Evolutionary conservation across 768 basidiomycete species (phyloP), one percentile per base, ranked within the genome.

Genomic region (Fomitopsis pulvina): DNA sequence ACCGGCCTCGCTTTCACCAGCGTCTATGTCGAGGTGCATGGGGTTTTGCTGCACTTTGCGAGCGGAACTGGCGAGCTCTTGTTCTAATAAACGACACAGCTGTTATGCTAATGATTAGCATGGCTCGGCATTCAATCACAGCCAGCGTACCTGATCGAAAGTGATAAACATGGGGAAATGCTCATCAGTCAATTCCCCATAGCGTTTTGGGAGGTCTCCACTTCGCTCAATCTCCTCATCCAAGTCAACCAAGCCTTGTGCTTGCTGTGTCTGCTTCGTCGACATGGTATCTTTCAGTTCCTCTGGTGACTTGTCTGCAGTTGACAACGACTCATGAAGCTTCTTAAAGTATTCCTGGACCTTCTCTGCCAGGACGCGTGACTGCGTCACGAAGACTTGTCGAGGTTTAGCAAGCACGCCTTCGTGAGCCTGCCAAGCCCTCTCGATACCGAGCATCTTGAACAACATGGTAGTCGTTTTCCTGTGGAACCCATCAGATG

Each of bases 401-500:
- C 83, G 73, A 3, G 81, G 80, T 57, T 75, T 79, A 7, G 66
- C 59, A 32, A 69, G 61, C 2, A 62, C 52, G 16, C 61, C 66
- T 9, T 61, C 62, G 21, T 66, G 62, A 22, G 69, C 52, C 32
- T 75, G 63, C 65, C 74, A 81, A 2, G 76, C 70, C n/a, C 75
- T 66, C 54, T 87, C 81, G 6, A 85, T 77, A 1, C 77, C 74
- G 1, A 87, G 69, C 76, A 88, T 87, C 61, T 85, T 87, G 68
- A 82, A 84, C 1, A 88, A 67, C 75, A 88, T 85, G 0, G 84
- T 82, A 0, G 86, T 87, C 0, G 83, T 87, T 72, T 87, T 87
- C 0, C 85, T 85, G 55, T 4, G 21, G 8, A 20, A 4, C 18
- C 24, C 25, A 38, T 27, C 11, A 42, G 41, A n/a, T 12, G 18